These are phyloP conservation scores for Cutaneotrichosporon spelunceum DNA, from an alignment of 1,284 basidiomycete species.

Conservation along the genomic window DNA sequence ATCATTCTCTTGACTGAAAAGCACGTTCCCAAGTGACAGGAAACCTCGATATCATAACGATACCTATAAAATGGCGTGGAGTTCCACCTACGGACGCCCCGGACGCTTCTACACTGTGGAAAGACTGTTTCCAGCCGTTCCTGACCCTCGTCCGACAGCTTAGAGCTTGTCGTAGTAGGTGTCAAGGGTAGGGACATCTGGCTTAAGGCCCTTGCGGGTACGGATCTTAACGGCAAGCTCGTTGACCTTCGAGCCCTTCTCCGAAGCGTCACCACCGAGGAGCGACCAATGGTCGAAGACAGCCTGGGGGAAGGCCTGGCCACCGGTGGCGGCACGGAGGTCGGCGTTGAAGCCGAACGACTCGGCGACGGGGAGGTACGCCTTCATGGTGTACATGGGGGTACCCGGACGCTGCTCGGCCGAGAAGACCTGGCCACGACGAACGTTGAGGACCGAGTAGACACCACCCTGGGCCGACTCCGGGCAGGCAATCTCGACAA, in stretches of 20 bases:
- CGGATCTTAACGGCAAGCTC: slow-evolving; percentile 81
- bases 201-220: slow-evolving; percentile 57
- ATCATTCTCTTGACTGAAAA: neutral
- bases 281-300: slow-evolving; percentile 92
- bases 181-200: slow-evolving; percentile 78
- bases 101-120: neutral
- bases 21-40: neutral
- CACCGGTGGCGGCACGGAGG: slow-evolving; percentile 85
- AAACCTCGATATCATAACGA: neutral
- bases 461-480: slow-evolving; percentile 98
- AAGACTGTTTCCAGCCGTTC: neutral
- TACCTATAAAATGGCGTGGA: neutral
- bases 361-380: slow-evolving; percentile 64
- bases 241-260: slow-evolving; percentile 75
- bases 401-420: slow-evolving; percentile 97
- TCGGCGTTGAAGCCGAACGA: slow-evolving; percentile 99
- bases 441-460: slow-evolving; percentile 91
- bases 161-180: slow-evolving; percentile 80
- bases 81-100: neutral
- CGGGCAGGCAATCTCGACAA: slow-evolving; percentile 98
- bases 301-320: slow-evolving; percentile 96
- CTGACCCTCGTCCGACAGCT: neutral
- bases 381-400: slow-evolving; percentile 82
- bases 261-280: slow-evolving; percentile 47
- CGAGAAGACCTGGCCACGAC: slow-evolving; percentile 97